A percentile compares a stretch with the other conserved stretches of the same genome.
phyloP scores from a whole-genome alignment of 768 basidiomycete species.

The Suillus brevipes region DNA sequence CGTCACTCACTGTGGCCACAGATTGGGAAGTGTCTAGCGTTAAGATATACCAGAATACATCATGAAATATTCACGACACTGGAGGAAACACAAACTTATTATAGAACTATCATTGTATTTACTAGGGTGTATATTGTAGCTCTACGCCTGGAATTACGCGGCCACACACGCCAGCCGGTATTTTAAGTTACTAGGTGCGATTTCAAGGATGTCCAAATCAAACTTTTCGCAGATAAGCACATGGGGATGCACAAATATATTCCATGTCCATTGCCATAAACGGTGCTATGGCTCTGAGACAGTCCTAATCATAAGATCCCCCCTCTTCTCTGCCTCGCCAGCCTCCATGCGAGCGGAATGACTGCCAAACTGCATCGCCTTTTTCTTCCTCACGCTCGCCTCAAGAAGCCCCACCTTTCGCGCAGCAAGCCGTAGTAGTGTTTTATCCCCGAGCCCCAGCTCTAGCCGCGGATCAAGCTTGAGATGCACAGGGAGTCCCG shows the following conservation, averaged over 20 bases:
- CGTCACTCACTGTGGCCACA: constrained; percentile 28
- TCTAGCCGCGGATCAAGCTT: constrained; percentile 79
- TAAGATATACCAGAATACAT: constrained; percentile 61
- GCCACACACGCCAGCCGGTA: not conserved
- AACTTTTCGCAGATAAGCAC: not conserved
- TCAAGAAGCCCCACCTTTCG: constrained; percentile 71
- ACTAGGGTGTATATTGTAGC: not conserved
- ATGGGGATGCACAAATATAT: not conserved
- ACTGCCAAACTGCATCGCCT: constrained; percentile 97
- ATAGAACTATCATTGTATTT: constrained; percentile 1
- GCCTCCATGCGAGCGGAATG: constrained; percentile 81
- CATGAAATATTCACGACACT: constrained; percentile 7
- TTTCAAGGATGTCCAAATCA: not conserved
- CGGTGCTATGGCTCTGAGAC: not conserved
- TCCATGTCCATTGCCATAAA: not conserved
- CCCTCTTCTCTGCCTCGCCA: constrained; percentile 52
- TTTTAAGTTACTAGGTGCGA: not conserved
- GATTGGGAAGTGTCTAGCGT: constrained; percentile 84
- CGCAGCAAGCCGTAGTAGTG: constrained; percentile 73
- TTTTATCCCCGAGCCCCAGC: constrained; percentile 87
- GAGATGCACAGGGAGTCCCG: constrained; percentile 72
- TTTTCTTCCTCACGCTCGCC: constrained; percentile 78
- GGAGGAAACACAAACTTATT: not conserved
- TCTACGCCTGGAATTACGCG: not conserved
- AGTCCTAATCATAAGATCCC: constrained; percentile 39